Percentiles rank a stretch among this genome's conserved stretches.
Evolutionary conservation across 2,329 filamentous ascomycete genomes (phyloP).

Genomic region (Alternaria incomplexa): DNA sequence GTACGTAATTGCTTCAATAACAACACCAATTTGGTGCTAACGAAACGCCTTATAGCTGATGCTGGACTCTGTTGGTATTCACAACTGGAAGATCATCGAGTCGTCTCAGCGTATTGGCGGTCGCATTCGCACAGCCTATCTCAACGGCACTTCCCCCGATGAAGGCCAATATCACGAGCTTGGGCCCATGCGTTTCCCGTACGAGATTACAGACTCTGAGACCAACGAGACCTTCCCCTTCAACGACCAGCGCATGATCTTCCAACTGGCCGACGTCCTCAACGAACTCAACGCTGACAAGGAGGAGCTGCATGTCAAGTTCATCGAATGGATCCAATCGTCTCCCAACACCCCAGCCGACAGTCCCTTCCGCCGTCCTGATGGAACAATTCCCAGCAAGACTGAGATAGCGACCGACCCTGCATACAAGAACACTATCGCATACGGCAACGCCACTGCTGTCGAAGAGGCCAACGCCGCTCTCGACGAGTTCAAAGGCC

Average conservation of each 20-base stretch:
- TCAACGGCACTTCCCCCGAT: constrained; percentile 61
- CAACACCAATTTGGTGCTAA: not conserved
- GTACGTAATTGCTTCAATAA: not conserved
- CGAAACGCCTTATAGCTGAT: constrained; percentile 1
- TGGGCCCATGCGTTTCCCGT: constrained; percentile 68
- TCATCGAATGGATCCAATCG: constrained; percentile 65
- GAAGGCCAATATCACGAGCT: constrained; percentile 69
- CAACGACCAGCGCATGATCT: constrained; percentile 66
- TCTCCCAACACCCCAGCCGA: constrained; percentile 58
- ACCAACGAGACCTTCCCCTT: constrained; percentile 61
- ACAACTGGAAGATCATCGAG: constrained; percentile 67
- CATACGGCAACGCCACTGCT: constrained; percentile 15
- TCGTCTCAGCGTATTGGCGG: constrained; percentile 65
- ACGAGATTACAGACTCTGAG: constrained; percentile 52
- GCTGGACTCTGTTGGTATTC: constrained; percentile 58
- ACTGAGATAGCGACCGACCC: constrained; percentile 17
- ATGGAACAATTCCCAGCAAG: constrained; percentile 18
- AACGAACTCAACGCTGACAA: constrained; percentile 63
- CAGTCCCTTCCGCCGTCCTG: constrained; percentile 11
- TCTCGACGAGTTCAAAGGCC: constrained; percentile 19
- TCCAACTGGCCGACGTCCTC: constrained; percentile 64
- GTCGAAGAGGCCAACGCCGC: constrained; percentile 18
- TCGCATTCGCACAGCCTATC: constrained; percentile 65
- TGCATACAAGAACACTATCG: constrained; percentile 2
- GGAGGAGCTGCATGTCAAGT: constrained; percentile 56